Percentiles rank a stretch among this genome's conserved stretches.
These are phyloP conservation scores for Neopestalotiopsis clavispora DNA, from an alignment of 2,329 filamentous ascomycete genomes.

Conservation along the genomic window DNA sequence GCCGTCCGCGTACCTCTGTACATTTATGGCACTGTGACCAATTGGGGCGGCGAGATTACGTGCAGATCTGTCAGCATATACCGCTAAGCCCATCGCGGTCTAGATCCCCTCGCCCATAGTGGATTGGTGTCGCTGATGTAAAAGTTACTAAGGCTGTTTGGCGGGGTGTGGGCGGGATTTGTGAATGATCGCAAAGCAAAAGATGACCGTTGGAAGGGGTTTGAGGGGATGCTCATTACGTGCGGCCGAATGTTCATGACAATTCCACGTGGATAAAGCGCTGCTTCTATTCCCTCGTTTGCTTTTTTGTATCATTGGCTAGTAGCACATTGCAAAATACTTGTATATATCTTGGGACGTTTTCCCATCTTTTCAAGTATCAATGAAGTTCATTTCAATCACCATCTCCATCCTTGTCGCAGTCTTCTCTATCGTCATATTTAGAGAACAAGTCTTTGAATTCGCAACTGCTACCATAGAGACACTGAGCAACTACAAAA, in stretches of 20 bases:
- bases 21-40: background rate
- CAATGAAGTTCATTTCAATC: constrained; percentile 45
- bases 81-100: constrained; percentile 6
- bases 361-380: constrained; percentile 15
- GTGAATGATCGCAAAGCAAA: constrained; percentile 21
- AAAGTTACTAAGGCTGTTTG: constrained; percentile 31
- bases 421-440: constrained; percentile 40
- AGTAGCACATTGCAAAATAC: background rate
- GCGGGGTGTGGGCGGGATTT: constrained; percentile 11
- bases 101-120: background rate
- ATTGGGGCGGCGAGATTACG: constrained; percentile 8
- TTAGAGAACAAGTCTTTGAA: constrained; percentile 35
- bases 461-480: constrained; percentile 29
- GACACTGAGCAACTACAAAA: constrained; percentile 23
- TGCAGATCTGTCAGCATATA: constrained; percentile 9
- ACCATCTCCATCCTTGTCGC: constrained; percentile 43
- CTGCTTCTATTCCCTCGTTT: background rate
- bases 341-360: constrained; percentile 6
- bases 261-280: constrained; percentile 4
- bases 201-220: background rate
- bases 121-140: constrained; percentile 30
- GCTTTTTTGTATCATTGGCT: background rate
- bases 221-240: background rate
- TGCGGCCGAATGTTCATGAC: constrained; percentile 16
- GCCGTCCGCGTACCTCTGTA: background rate